Evolutionary conservation across 23 red algal species (phyloP), one percentile per base, ranked within the genome.

Genomic region (Gracilaria vermiculophylla): DNA sequence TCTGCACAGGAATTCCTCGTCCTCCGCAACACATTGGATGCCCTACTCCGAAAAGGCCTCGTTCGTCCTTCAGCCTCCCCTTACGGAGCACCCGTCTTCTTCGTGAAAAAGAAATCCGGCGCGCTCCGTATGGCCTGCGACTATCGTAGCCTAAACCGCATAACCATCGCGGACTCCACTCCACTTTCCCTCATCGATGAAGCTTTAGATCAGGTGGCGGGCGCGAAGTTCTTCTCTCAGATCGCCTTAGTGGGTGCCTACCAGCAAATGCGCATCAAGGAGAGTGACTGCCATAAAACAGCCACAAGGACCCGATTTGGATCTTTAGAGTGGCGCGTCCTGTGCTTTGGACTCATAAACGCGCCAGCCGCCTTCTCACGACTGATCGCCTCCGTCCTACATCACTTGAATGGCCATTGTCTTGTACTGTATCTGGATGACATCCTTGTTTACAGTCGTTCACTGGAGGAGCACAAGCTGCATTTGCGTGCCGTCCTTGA

Each of bases 271-370:
- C 3, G 52, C 20, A 19, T 64, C 9, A 56, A 2, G 24, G 78
- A 82, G 2, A 1, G 64, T 5, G 78, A 82, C 21, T 57, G 51
- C 1, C 78, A 55, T 24, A 82, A 82, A 23, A 82, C 78, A 2
- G 45, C 78, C 9, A 82, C 40, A 27, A 16, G 78, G n/a, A 82
- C 78, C 8, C 53, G 78, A 19, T 82, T 82, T 60, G 53, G 51
- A 16, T 42, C 53, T 7, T 82, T 41, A 20, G 78, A 64, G 14
- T 82, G 53, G 54, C 51, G 8, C 8, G 21, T 61, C 51, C 35
- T 82, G 14, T 82, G 54, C 25, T 82, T 82, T 64, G 52, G 25
- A 62, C 16, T 82, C 27, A 64, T 5, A 15, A 61, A 56, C 33
- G 45, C 21, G 16, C 45, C 51, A 36, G 78, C 52, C 3, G 78